phyloP scores from a whole-genome alignment of 768 basidiomycete species.

The Rhodotorula kratochvilovae region DNA sequence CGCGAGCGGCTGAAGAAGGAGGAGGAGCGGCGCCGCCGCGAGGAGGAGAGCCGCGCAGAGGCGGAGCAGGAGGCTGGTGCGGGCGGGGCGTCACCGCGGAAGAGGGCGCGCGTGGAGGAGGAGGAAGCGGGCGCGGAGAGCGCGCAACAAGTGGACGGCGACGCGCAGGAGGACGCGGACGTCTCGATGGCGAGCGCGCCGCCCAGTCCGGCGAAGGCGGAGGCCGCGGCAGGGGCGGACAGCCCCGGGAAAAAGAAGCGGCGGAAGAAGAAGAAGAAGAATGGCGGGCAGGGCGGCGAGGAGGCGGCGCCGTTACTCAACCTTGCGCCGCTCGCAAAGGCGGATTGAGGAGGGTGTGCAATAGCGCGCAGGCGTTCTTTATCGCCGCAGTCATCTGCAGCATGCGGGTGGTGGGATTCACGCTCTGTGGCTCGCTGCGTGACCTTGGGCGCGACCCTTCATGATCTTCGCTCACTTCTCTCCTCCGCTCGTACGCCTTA shows the following conservation, averaged over 20 bases:
- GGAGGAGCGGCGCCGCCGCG: not conserved
- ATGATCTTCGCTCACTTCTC: no score
- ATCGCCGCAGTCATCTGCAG: no score
- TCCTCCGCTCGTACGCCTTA: no score
- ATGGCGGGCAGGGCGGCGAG: not conserved
- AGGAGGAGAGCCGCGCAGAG: constrained; percentile 19
- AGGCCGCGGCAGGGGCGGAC: not conserved
- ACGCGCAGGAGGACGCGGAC: not conserved
- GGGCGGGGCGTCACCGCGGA: not conserved
- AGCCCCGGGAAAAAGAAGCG: not conserved
- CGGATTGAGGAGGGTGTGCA: no score
- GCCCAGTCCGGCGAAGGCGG: constrained; percentile 1
- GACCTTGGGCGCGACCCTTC: no score
- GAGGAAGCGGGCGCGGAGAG: no score
- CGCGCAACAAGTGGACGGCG: not conserved
- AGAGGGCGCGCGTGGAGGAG: not conserved
- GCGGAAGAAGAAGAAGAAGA: constrained; percentile 15
- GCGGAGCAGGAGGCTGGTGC: not conserved
- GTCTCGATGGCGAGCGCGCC: no score
- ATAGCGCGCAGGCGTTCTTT: no score
- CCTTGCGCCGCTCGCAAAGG: not conserved
- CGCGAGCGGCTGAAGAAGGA: constrained; percentile 9
- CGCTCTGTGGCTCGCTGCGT: no score
- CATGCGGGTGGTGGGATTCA: no score
- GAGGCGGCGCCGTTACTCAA: not conserved